phyloP scores from a whole-genome alignment of 306 rosid species.

The Inga laurina region DNA sequence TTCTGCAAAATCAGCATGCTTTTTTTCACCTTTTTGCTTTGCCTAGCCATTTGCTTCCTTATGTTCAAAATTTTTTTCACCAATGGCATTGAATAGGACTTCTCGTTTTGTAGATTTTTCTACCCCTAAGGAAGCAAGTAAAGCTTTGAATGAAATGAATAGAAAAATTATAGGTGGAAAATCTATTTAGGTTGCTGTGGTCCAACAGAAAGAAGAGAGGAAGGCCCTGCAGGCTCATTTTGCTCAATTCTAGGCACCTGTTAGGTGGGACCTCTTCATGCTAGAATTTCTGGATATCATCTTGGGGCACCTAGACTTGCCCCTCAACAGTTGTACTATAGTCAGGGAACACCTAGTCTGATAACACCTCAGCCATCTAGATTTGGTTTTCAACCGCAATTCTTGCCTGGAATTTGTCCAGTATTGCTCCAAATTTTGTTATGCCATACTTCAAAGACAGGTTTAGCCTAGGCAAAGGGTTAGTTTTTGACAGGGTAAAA shows the following conservation, averaged over 20 bases:
- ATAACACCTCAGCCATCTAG: slow-evolving; percentile 75
- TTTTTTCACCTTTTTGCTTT: too few species aligned
- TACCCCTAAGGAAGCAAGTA: slow-evolving; percentile 73
- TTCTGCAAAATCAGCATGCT: too few species aligned
- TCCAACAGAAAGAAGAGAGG: slow-evolving; percentile 87
- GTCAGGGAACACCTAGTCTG: slow-evolving; percentile 69
- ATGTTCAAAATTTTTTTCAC: too few species aligned
- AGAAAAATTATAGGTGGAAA: slow-evolving; percentile 76
- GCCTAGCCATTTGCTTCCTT: too few species aligned
- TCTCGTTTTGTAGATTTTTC: too few species aligned
- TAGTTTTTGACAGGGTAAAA: slow-evolving; percentile 60
- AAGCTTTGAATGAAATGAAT: slow-evolving; percentile 76
- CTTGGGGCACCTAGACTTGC: slow-evolving; percentile 71
- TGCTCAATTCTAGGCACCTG: slow-evolving; percentile 58
- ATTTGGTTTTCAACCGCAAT: slow-evolving; percentile 77
- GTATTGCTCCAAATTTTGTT: slow-evolving; percentile 66
- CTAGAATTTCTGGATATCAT: slow-evolving; percentile 68
- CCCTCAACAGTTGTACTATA: slow-evolving; percentile 65
- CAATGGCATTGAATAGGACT: too few species aligned
- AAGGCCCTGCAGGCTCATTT: slow-evolving; percentile 83
- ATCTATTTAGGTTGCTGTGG: slow-evolving; percentile 83
- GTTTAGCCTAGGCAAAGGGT: slow-evolving; percentile 70
- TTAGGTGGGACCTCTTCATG: slow-evolving; percentile 55
- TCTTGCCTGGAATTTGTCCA: slow-evolving; percentile 74
- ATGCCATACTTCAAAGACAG: slow-evolving; percentile 78